A percentile compares a stretch with the other conserved stretches of the same genome.
phyloP scores from a whole-genome alignment of 768 basidiomycete species.

The Boletus speciosus region DNA sequence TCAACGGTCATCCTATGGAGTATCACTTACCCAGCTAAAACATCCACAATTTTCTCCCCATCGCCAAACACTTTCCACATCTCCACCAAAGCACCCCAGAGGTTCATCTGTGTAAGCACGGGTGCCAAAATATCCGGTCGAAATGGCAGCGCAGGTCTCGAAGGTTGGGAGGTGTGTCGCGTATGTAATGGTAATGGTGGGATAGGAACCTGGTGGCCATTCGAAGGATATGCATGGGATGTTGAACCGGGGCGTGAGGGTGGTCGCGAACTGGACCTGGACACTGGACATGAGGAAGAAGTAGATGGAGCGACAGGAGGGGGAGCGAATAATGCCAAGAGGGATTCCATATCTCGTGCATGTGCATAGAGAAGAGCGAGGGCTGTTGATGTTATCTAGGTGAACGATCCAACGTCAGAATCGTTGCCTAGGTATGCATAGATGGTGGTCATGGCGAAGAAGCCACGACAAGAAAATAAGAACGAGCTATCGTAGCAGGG shows the following conservation, averaged over 20 bases:
- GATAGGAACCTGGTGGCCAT: slow-evolving; percentile 1
- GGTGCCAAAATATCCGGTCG: slow-evolving; percentile 18
- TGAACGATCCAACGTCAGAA: slow-evolving; percentile 18
- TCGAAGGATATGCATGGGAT: slow-evolving; percentile 7
- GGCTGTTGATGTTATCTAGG: slow-evolving; percentile 28
- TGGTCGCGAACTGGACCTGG: slow-evolving; percentile 21
- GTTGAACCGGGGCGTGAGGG: slow-evolving; percentile 22
- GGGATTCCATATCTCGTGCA: slow-evolving; percentile 19
- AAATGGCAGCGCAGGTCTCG: slow-evolving; percentile 12
- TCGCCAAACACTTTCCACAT: slow-evolving; percentile 26
- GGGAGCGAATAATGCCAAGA: slow-evolving; percentile 20
- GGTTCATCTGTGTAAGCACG: slow-evolving; percentile 13
- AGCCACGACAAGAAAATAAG: not conserved
- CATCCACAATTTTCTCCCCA: slow-evolving; percentile 18
- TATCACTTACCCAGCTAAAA: slow-evolving; percentile 25
- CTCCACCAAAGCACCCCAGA: slow-evolving; percentile 26
- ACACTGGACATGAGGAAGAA: slow-evolving; percentile 17
- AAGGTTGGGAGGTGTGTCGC: slow-evolving; percentile 2
- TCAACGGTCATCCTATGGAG: not conserved
- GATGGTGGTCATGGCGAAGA: not conserved
- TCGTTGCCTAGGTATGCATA: not conserved
- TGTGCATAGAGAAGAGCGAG: slow-evolving; percentile 30
- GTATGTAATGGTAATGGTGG: slow-evolving; percentile 10
- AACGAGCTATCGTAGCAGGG: not conserved
- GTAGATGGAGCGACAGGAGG: not conserved